Conservation (phyloP, 2,329 filamentous ascomycete species). For the Pestalotiopsis sp. region DNA sequence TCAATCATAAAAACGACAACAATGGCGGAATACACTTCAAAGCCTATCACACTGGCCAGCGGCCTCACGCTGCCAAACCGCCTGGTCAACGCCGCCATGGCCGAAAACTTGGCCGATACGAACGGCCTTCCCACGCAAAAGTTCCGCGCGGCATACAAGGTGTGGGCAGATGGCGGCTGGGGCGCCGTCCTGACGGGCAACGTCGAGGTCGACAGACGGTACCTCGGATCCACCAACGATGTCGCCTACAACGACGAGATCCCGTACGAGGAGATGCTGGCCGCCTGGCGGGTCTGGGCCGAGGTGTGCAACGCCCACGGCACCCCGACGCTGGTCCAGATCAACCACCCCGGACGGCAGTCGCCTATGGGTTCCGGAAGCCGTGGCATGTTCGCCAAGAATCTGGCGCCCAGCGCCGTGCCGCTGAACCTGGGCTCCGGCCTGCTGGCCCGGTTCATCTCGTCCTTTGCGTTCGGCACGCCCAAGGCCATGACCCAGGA, state of each 20-base stretch:
- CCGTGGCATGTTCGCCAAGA: slow-evolving; percentile 36
- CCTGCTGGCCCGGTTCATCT: slow-evolving; percentile 31
- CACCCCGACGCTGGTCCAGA: slow-evolving; percentile 42
- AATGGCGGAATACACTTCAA: slow-evolving; percentile 11
- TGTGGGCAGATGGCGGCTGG: slow-evolving; percentile 56
- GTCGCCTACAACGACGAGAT: slow-evolving; percentile 31
- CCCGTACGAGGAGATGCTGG: slow-evolving; percentile 26
- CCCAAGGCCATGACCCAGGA: slow-evolving; percentile 55
- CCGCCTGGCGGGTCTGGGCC: slow-evolving; percentile 40
- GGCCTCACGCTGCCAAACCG: slow-evolving; percentile 58
- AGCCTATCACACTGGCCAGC: slow-evolving; percentile 41
- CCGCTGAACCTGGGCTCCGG: slow-evolving; percentile 41
- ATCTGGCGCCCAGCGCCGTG: slow-evolving; percentile 43
- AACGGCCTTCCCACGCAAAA: slow-evolving; percentile 43
- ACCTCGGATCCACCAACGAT: slow-evolving; percentile 37
- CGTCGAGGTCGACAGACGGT: slow-evolving; percentile 32
- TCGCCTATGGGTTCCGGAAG: slow-evolving; percentile 38
- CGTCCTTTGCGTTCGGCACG: slow-evolving; percentile 45
- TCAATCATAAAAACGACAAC: not conserved
- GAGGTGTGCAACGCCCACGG: slow-evolving; percentile 28
- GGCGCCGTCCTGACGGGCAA: slow-evolving; percentile 47
- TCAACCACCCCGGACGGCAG: slow-evolving; percentile 49
- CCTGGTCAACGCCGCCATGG: slow-evolving; percentile 52
- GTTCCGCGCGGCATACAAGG: slow-evolving; percentile 45
- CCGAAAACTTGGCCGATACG: slow-evolving; percentile 40